phyloP scores from a whole-genome alignment of 306 rosid species.

The cucumber (Cucumis sativus) region Cucumber_9930_V3 NC_026660.2:21546001-21546500 shows the following conservation, averaged over 20 bases:
- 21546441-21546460: slow-evolving; percentile 51
- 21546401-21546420: slow-evolving; percentile 65
- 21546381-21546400: slow-evolving; percentile 23
- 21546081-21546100: slow-evolving; percentile 37
- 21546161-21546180: slow-evolving; percentile 30
- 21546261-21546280: slow-evolving; percentile 16
- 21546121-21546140: slow-evolving; percentile 42
- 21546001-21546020: slow-evolving; percentile 34
- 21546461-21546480: slow-evolving; percentile 30
- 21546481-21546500: slow-evolving; percentile 37
- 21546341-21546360: slow-evolving; percentile 17
- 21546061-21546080: slow-evolving; percentile 26
- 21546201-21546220: slow-evolving; percentile 18
- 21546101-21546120: slow-evolving; percentile 29
- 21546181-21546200: slow-evolving; percentile 28
- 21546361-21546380: slow-evolving; percentile 23
- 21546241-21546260: slow-evolving; percentile 19
- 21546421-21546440: slow-evolving; percentile 71
- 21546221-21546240: slow-evolving; percentile 19
- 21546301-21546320: slow-evolving; percentile 18
- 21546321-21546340: slow-evolving; percentile 19
- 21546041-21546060: slow-evolving; percentile 21
- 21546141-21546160: slow-evolving; percentile 25
- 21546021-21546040: slow-evolving; percentile 15
- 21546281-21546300: slow-evolving; percentile 24